A percentile compares a stretch with the other conserved stretches of the same genome.
phyloP scores from a whole-genome alignment of 2,329 filamentous ascomycete genomes.

The Aspergillus sp. region DNA sequence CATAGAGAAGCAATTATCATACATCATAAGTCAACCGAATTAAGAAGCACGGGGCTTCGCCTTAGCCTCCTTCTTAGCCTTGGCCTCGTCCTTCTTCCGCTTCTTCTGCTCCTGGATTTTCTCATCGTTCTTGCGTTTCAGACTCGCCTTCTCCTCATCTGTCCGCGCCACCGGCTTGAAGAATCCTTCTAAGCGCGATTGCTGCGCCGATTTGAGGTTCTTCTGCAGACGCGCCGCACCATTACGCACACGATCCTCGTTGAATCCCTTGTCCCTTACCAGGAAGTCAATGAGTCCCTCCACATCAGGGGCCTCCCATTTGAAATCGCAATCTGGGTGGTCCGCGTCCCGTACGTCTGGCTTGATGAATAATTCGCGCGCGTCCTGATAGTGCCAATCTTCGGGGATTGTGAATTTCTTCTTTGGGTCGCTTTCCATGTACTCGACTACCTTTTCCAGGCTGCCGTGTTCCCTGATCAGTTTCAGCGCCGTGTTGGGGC shows the following conservation, averaged over 20 bases:
- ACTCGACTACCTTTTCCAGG: constrained; percentile 79
- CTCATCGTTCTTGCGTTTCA: constrained; percentile 92
- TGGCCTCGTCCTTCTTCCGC: constrained; percentile 87
- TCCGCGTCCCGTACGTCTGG: constrained; percentile 82
- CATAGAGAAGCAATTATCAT: background rate
- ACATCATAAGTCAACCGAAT: background rate
- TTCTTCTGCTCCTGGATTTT: constrained; percentile 91
- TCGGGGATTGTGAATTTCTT: constrained; percentile 80
- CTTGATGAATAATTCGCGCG: constrained; percentile 82
- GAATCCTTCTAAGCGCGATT: constrained; percentile 88
- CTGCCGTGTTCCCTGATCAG: constrained; percentile 86
- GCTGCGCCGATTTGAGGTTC: constrained; percentile 84
- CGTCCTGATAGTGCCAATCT: constrained; percentile 94
- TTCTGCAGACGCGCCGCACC: constrained; percentile 76
- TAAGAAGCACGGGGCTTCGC: constrained; percentile 67
- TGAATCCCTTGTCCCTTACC: constrained; percentile 93
- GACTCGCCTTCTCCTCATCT: constrained; percentile 69
- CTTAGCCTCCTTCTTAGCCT: constrained; percentile 89
- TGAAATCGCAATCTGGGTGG: constrained; percentile 86
- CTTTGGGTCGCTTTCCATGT: constrained; percentile 67
- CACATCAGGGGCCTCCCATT: constrained; percentile 90
- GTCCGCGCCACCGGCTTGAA: constrained; percentile 91
- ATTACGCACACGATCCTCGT: constrained; percentile 80
- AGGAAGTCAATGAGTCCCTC: constrained; percentile 86
- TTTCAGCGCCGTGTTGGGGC: constrained; percentile 84